Base-by-base conservation (phyloP, 176 grass and related monocot species). In the Poa annua region DNA sequence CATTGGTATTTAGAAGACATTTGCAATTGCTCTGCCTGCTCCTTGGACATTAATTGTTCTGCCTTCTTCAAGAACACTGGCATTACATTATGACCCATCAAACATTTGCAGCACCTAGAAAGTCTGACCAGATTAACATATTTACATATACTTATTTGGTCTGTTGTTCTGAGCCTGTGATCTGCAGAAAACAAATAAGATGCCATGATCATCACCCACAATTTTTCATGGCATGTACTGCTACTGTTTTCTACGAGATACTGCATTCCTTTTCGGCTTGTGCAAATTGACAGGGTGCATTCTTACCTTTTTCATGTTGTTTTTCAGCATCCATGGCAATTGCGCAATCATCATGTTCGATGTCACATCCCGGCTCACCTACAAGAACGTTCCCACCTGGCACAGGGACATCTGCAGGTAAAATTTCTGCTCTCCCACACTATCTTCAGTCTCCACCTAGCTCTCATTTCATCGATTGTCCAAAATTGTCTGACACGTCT, bases 331-430 rank as follows among this genome's bases (percentile, higher is more conserved):
- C 76, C 84, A 94, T 79, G 92, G 92, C 25, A 86, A 94, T 0
- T 91, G 92, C n/a, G 92, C 88, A 0, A 94, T 94, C 66, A 91
- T 94, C 57, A 94, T 94, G 92, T 94, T 94, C 21, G 87, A 91
- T 72, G 92, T 89, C 15, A 94, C 92, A 44, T 81, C 89, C 63
- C 72, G 87, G 19, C 56, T 94, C 7, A 94, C 89, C 15, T 94
- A 92, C 87, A 94, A 89, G 68, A 94, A 94, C 55, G 87, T 94
- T 65, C 87, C 92, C 17, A 94, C 84, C 16, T 94, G 89, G 89
- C 92, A 94, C 75, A 85, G 78, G 67, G 89, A 91, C 44, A 78
- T 94, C 20, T 91, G 92, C 92, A 89, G 92, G 92, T 89, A 55
- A 45, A 81, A 1, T 11, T 26, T 12, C 19, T 75, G 2, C 19